Evolutionary conservation across 2,329 filamentous ascomycete genomes (phyloP), one percentile per base, ranked within the genome.

Genomic region (Ambrosiella xylebori): DNA sequence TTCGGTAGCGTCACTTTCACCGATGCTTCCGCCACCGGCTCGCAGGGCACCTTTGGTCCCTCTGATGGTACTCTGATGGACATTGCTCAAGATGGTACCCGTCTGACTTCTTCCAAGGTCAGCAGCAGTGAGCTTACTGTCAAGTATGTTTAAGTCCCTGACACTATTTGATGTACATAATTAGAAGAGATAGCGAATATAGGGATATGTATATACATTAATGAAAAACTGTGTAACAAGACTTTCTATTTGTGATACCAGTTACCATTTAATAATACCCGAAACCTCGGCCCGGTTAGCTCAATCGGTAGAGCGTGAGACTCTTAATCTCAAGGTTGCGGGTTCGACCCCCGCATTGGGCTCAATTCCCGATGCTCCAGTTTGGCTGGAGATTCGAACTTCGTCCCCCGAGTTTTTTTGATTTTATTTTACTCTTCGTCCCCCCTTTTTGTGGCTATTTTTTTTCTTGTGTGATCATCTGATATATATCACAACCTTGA

Each of bases 231-330:
- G 27, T 27, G 27, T 27, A 27, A 27, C 27, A 27, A 27, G 27
- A 27, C 27, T 27, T 27, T 27, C 27, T 5, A 27, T 47, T 17
- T 15, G 4, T 17, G n/a, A 47, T 47, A 8, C 4, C 5, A 17
- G n/a, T 47, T 47, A 4, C 6, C 12, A 1, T 17, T 17, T 19
- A 2, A 2, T 7, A 17, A 47, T 7, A 19, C n/a, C 44, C n/a
- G 2, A 13, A 47, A 8, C 44, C 44, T 47, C 51, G 13, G 75
- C 75, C 75, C 71, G 74, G 76, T 74, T 81, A 81, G 78, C 78
- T 81, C 78, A 81, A 80, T 81, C 76, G 76, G 77, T 82, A 84
- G 80, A 84, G 80, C 80, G 80, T 82, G 76, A 81, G 80, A 82
- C 80, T 84, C 80, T 78, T 78, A 78, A 70, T 70, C 68, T 70